A percentile compares a stretch with the other conserved stretches of the same genome.
Evolutionary conservation across 2,329 filamentous ascomycete species (phyloP).

Genomic region (Fusarium hostae): DNA sequence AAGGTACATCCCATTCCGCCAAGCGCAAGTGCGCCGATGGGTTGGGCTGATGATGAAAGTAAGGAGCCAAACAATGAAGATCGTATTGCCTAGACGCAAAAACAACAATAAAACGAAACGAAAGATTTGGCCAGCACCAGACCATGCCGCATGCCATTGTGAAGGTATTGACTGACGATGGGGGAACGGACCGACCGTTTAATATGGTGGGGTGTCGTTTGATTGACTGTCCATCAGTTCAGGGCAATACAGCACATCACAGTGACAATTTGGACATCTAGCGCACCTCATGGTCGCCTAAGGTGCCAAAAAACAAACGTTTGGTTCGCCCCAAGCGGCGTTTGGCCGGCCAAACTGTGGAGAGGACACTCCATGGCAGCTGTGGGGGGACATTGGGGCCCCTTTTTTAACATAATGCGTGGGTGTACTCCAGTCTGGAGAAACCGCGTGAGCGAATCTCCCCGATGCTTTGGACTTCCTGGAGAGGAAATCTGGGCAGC

Average conservation of each 20-base stretch:
- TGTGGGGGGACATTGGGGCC: slow-evolving; percentile 35
- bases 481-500: slow-evolving; percentile 32
- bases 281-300: slow-evolving; percentile 27
- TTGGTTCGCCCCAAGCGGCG: slow-evolving; percentile 60
- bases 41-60: slow-evolving; percentile 1
- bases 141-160: not conserved
- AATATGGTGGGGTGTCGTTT: slow-evolving; percentile 18
- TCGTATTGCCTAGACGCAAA: not conserved
- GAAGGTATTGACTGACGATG: not conserved
- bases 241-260: slow-evolving; percentile 15
- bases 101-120: not conserved
- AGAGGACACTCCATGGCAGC: slow-evolving; percentile 41
- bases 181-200: slow-evolving; percentile 36
- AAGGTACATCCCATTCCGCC: slow-evolving; percentile 7
- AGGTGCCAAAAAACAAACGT: slow-evolving; percentile 22
- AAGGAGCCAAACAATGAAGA: slow-evolving; percentile 7
- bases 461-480: slow-evolving; percentile 29
- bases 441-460: slow-evolving; percentile 25
- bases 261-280: slow-evolving; percentile 14
- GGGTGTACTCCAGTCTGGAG: slow-evolving; percentile 25
- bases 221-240: not conserved
- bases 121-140: slow-evolving; percentile 2
- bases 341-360: slow-evolving; percentile 70
- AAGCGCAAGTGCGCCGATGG: not conserved
- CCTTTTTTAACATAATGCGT: slow-evolving; percentile 15